These are phyloP conservation scores for Hemileccinum rubropunctum DNA, from an alignment of 768 basidiomycete species.

Conservation along the genomic window DNA sequence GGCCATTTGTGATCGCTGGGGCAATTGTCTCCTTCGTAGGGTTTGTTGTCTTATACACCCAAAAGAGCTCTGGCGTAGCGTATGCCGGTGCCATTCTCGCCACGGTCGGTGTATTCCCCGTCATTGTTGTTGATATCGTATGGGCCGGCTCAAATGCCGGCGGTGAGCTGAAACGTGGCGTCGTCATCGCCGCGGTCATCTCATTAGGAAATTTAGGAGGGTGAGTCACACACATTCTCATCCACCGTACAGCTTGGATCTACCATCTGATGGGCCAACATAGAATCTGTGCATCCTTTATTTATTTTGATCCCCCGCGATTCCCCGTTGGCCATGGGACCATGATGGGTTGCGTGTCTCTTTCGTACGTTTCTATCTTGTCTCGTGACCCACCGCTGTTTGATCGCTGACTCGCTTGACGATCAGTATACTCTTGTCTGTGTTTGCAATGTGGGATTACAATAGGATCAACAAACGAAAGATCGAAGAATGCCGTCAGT, in stretches of 20 bases:
- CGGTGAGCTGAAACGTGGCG: conserved; percentile 1
- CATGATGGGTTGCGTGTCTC: background rate
- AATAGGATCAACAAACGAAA: background rate
- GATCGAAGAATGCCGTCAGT: background rate
- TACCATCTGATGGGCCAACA: no score
- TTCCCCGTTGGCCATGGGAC: background rate
- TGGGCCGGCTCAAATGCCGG: conserved; percentile 2
- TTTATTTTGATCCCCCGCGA: background rate
- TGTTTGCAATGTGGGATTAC: conserved; percentile 3
- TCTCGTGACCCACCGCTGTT: background rate
- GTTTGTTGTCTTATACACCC: background rate
- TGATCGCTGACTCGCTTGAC: background rate
- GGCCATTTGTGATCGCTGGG: conserved; percentile 1
- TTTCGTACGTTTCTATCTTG: background rate
- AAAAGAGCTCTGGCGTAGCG: background rate
- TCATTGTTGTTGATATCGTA: background rate
- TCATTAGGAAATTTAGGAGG: background rate
- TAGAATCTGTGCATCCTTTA: background rate
- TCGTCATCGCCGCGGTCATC: conserved; percentile 2
- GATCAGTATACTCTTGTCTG: background rate
- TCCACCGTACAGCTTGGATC: background rate
- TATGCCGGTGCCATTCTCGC: background rate
- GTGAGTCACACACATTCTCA: background rate
- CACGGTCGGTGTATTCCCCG: background rate
- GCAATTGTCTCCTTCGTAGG: background rate